Percentiles rank a stretch among this genome's conserved stretches.
Evolutionary conservation across 2,329 filamentous ascomycete species (phyloP).

Genomic region (Akanthomyces lecanii): DNA sequence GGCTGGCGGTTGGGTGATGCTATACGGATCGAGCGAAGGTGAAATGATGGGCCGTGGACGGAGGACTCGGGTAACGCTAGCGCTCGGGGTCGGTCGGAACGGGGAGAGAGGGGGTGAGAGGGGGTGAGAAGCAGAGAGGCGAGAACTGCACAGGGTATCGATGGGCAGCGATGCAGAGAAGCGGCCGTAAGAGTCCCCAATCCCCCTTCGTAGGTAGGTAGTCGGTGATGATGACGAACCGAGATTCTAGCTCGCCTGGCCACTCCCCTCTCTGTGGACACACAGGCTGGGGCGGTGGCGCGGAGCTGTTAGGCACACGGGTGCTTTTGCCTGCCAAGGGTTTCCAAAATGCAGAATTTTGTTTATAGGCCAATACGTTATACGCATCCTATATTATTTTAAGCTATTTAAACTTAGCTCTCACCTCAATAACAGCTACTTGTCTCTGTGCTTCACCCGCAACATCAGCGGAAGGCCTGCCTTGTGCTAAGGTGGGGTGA

Average conservation of each 20-base stretch:
- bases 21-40: background rate
- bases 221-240: conserved; percentile 11
- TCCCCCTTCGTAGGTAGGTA: background rate
- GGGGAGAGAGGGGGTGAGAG: background rate
- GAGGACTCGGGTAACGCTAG: background rate
- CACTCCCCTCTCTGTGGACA: conserved; percentile 14
- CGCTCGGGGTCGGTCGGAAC: background rate
- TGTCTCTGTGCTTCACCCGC: background rate
- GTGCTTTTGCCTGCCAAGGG: background rate
- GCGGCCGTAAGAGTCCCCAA: conserved; percentile 3
- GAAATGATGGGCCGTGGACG: background rate
- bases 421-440: background rate
- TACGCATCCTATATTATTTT: background rate
- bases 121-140: background rate
- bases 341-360: background rate
- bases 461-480: background rate
- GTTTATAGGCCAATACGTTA: background rate
- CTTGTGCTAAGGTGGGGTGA: conserved; percentile 6
- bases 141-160: background rate
- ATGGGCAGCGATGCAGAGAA: background rate
- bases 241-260: conserved; percentile 1
- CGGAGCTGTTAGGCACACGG: background rate
- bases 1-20: conserved; percentile 22
- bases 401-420: background rate
- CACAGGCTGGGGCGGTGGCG: conserved; percentile 15